Base-by-base conservation (phyloP, 2,329 filamentous ascomycete species). In the Alternaria metachromatica region DNA sequence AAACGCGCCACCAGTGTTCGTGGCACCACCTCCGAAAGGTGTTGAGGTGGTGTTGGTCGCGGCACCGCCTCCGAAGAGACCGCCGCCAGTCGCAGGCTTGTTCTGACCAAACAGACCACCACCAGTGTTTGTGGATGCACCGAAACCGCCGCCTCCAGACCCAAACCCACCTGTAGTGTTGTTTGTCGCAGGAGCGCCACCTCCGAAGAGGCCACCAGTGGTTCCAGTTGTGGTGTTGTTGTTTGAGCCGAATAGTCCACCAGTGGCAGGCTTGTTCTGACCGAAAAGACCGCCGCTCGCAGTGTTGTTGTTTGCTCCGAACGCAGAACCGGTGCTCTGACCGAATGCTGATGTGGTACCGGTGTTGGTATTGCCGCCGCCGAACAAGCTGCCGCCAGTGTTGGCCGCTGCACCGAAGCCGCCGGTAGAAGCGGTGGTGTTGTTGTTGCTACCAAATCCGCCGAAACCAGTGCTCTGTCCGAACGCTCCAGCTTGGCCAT, bases 401-500 rank as follows among this genome's bases (percentile, higher is more conserved):
- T 75, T 79, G 13, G 73, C 72, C 56, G 79, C 81, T 43, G 81
- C 64, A 49, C 87, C 87, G 69, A 89, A 89, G 11, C 82, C 37
- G 37, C 37, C 83, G 66, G 82, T 74, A 12, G 73, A 72, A 12
- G 68, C 65, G 30, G 70, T 75, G 37, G 68, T 67, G 15, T 67
- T 75, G 63, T 78, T 84, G 65, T 72, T 81, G 61, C 73, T 73
- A 20, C 76, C 76, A 53, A 81, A 85, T 2, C 82, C 83, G 23
- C 82, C 82, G 66, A 89, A 89, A 4, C 82, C 82, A 64, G 86
- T 87, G 70, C 84, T 86, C 62, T 89, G 85, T 18, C 94, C 95
- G 80, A 97, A 97, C 8, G 91, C 92, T 62, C 94, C 94, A 50
- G 88, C 84, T 69, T 94, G 91, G 28, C 93, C 93, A 65, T 91